phyloP scores from a whole-genome alignment of 257 asterid genomes.

The Solanum boliviense region DNA sequence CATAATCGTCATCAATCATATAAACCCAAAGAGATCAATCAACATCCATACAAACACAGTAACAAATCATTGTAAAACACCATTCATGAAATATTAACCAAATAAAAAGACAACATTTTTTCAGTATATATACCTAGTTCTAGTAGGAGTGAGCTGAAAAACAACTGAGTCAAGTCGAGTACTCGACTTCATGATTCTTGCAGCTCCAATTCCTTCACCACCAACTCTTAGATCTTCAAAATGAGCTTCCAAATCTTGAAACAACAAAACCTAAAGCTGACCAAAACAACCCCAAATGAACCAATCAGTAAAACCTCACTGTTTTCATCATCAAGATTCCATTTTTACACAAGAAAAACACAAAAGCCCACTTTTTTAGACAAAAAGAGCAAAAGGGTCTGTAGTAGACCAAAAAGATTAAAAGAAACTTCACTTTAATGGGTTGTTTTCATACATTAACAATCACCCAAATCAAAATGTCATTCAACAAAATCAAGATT shows the following conservation, averaged over 20 bases:
- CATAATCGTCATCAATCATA: background rate
- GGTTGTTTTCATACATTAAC: background rate
- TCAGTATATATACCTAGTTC: constrained; percentile 49
- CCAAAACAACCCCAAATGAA: background rate
- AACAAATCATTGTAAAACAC: background rate
- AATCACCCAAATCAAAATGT: background rate
- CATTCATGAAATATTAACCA: background rate
- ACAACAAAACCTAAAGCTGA: background rate
- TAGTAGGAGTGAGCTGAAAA: constrained; percentile 92
- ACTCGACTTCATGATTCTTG: constrained; percentile 46
- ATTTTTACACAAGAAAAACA: background rate
- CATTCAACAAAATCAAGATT: background rate
- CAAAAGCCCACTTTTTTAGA: background rate
- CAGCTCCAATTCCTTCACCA: constrained; percentile 11
- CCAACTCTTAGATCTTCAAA: constrained; percentile 34
- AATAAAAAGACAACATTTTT: background rate
- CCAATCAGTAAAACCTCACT: background rate
- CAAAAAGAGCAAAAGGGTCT: background rate
- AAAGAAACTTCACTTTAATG: background rate
- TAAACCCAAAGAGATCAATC: background rate
- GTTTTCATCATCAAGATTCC: background rate
- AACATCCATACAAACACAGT: background rate
- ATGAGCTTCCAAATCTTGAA: background rate
- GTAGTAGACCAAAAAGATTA: background rate
- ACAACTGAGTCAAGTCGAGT: constrained; percentile 69